Evolutionary conservation across 805 yeast genomes (phyloP).

Genomic region (Schwanniomyces sp.): DNA sequence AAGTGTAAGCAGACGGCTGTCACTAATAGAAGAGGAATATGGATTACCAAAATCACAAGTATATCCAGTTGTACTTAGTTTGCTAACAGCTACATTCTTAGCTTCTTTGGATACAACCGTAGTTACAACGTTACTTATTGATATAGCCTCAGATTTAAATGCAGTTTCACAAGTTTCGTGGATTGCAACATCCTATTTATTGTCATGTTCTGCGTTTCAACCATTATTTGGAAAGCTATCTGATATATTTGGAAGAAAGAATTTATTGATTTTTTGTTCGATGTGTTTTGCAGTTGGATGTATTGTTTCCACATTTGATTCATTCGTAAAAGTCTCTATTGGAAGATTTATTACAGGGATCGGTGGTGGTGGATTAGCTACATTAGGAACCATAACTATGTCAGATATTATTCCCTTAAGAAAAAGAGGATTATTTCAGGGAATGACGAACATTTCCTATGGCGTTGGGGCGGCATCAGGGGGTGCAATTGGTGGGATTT

Average conservation of each 20-base stretch:
- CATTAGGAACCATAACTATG: slow-evolving; percentile 70
- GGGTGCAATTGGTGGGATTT: slow-evolving; percentile 49
- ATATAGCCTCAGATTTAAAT: slow-evolving; percentile 67
- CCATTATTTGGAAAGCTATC: slow-evolving; percentile 69
- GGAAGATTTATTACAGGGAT: slow-evolving; percentile 76
- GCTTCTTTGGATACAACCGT: slow-evolving; percentile 69
- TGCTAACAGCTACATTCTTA: slow-evolving; percentile 46
- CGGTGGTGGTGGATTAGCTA: slow-evolving; percentile 87
- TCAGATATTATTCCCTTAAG: slow-evolving; percentile 76
- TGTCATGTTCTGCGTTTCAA: slow-evolving; percentile 70
- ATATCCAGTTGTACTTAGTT: slow-evolving; percentile 25
- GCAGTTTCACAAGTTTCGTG: slow-evolving; percentile 63
- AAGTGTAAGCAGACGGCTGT: background rate
- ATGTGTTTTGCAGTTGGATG: slow-evolving; percentile 53
- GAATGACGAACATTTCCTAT: slow-evolving; percentile 70
- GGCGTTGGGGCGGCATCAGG: slow-evolving; percentile 64
- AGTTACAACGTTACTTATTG: slow-evolving; percentile 61
- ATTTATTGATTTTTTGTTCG: slow-evolving; percentile 50
- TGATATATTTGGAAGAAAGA: slow-evolving; percentile 68
- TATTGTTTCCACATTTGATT: slow-evolving; percentile 58
- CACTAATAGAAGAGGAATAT: background rate
- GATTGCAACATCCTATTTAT: slow-evolving; percentile 69
- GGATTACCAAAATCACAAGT: slow-evolving; percentile 26
- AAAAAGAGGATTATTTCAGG: slow-evolving; percentile 79
- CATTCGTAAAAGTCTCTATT: slow-evolving; percentile 14